Evolutionary conservation across 192 early-diverging fungal genomes (phyloP), one percentile per base, ranked within the genome.

Genomic region (Backusella liffmaniae): DNA sequence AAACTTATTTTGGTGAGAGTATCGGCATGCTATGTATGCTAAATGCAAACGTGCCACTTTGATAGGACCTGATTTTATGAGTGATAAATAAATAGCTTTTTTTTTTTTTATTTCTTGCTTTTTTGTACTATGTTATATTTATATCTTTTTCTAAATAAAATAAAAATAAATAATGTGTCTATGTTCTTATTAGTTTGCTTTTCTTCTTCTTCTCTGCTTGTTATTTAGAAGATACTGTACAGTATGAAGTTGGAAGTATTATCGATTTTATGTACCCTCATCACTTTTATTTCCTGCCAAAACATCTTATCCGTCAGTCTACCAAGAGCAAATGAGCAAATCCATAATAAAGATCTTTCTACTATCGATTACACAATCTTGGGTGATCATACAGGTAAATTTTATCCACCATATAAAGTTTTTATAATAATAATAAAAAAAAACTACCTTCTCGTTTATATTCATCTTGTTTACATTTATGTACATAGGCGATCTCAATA

Each of bases 1-100:
- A 76, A 35, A 85, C 83, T 4, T 88, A 88, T 59, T 88, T 88
- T 75, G 87, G 87, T 13, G 87, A 88, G 73, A 79, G 83, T 23
- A 88, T 88, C 46, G 84, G 84, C n/a, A 75, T 88, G 77, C 67
- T 88, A 18, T 85, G 85, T 78, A 70, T 88, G 34, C 73, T 88
- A 35, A 82, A 86, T 70, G 82, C 87, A 13, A 81, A 74, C 59
- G 82, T 83, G 32, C 77, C 74, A 46, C 77, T 73, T 70, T 83
- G 51, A 79, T 62, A 56, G 46, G 21, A 56, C 41, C 8, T 8
- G 29, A 70, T 76, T 59, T 62, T 62, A 13, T 23, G 44, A 75
- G 66, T 34, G 41, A 67, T 10, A 18, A 37, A 67, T 4, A 10
- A 67, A 41, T 41, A 9, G 53, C 18, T 66, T 32, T 26, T 21